Base-by-base conservation (phyloP, 345 rosid species). In the Eucalyptus camaldulensis region DNA sequence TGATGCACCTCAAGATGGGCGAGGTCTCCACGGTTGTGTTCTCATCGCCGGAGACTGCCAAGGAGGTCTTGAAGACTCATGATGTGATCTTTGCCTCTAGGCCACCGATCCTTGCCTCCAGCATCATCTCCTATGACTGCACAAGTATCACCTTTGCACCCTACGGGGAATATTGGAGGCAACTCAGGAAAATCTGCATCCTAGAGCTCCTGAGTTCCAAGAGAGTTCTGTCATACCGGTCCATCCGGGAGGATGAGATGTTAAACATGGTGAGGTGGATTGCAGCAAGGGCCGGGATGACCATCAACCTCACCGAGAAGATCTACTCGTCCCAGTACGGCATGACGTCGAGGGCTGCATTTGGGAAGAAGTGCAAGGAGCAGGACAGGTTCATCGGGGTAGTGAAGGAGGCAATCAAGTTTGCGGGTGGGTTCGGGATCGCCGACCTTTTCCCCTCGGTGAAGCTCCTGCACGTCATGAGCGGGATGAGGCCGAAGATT, bases 211-310 rank as follows among this genome's bases (percentile, higher is more conserved):
- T 91, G 49, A 89, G 90, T 33, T 22, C 88, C 13, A 91, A 90
- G 62, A 58, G 91, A 21, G 92, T 90, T 13, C 87, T 65, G 6
- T 91, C 92, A 6, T 92, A 88, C 86, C n/a, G 90, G 14, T 49
- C 83, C 33, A 85, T 92, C 37, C 60, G 93, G 58, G 93, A 91
- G 88, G 91, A 89, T 15, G 92, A 92, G 86, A 91, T 91, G n/a
- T 25, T n/a, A 8, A 40, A 53, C 27, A 80, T 90, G 56, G 69
- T 89, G 88, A 69, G 88, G 22, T 86, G 89, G 13, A 87, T 91
- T 0, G 15, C 87, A 47, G 88, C 88, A 8, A 87, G 83, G 81
- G 72, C 60, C 1, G 81, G 17, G 33, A 47, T 40, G 33, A 65
- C 87, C 4, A 51, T 89, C 87, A 60, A 90, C 88, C 88, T 90